Conservation (phyloP, 306 rosid species). For the Arachis hypogaea region DNA sequence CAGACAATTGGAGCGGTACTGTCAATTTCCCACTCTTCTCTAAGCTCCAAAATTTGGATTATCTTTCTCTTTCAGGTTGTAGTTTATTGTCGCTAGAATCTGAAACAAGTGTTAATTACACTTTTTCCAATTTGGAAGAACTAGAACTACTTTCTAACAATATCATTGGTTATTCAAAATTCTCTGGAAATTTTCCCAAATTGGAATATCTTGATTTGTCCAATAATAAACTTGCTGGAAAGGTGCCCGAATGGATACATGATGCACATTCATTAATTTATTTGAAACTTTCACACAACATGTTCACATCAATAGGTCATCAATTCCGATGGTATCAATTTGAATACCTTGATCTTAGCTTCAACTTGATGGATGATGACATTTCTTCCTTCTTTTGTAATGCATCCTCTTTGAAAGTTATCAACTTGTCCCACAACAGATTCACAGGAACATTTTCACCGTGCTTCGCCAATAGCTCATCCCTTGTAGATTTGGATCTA, state of each 20-base stretch:
- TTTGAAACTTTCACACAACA: conserved; percentile 30
- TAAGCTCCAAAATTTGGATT: background rate
- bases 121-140: background rate
- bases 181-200: background rate
- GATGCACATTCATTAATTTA: background rate
- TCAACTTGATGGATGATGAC: conserved; percentile 13
- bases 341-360: background rate
- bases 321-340: background rate
- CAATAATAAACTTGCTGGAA: background rate
- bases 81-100: background rate
- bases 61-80: background rate
- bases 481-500: conserved; percentile 22
- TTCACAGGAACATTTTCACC: conserved; percentile 32
- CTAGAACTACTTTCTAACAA: background rate
- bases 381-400: conserved; percentile 17
- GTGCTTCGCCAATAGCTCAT: conserved; percentile 25
- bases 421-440: conserved; percentile 20
- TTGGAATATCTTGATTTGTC: conserved; percentile 3
- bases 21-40: background rate
- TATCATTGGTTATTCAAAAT: background rate
- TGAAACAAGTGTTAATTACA: background rate
- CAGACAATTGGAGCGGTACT: background rate
- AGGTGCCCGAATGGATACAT: conserved; percentile 29
- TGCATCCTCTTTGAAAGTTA: background rate
- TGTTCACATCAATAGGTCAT: background rate